Evolutionary conservation across 768 basidiomycete genomes (phyloP), one percentile per base, ranked within the genome.

Genomic region (Russula earlei): DNA sequence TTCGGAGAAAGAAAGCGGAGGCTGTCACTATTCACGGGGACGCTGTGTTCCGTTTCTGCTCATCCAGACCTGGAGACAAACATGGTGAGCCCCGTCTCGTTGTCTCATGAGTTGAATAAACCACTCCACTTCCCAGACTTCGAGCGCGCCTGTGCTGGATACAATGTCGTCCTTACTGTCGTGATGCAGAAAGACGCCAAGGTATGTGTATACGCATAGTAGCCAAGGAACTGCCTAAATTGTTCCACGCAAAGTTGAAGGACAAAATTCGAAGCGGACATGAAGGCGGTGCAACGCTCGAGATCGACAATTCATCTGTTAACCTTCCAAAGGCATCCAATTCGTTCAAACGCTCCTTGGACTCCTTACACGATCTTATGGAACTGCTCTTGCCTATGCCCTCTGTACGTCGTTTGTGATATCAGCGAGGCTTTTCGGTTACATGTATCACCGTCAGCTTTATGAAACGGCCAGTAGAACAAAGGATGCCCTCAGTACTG

Each of bases 261-360:
- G 56, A 57, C 37, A 45, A 44, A 27, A 19, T 14, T n/a, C 24
- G 40, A 43, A 34, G 45, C 34, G 24, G 33, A 14, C 40, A 4
- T 11, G 24, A 7, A 10, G 49, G 24, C 15, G 20, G 24, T n/a
- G n/a, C 2, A 3, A 24, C 31, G 17, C 1, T 40, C 19, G 10
- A 52, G 40, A 25, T 2, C 47, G 19, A 31, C 41, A 37, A 0
- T 1, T 50, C 33, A 36, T 43, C 40, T 56, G 50, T n/a, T 41
- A 43, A 10, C 57, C 46, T 27, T n/a, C 41, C 8, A n/a, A 58
- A 38, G 7, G 46, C 57, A 36, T 41, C 53, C 14, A 49, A 58
- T 24, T 41, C 53, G 6, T 44, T 47, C n/a, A 40, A 55, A 11
- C 22, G 22, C n/a, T 55, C 46, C 24, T 19, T 58, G n/a, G 17